Evolutionary conservation across 2,329 filamentous ascomycete species (phyloP).

Genomic region (Cordyceps javanica): DNA sequence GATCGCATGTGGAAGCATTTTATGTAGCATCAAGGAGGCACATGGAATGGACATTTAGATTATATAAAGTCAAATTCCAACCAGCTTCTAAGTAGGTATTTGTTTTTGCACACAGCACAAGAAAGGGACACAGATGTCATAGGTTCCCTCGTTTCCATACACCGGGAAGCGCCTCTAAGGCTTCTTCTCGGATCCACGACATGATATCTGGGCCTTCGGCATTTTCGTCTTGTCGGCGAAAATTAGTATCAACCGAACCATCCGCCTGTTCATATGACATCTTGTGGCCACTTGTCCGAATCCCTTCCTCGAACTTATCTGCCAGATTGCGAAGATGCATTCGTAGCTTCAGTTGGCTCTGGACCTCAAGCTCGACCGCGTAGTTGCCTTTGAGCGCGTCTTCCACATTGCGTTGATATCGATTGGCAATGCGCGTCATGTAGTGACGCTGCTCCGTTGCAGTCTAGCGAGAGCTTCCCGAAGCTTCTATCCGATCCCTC

Average conservation of each 20-base stretch:
- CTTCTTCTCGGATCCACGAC: background rate
- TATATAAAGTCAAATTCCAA: too few species aligned
- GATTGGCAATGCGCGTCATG: background rate
- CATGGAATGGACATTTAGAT: too few species aligned
- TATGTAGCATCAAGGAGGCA: too few species aligned
- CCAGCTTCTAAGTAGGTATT: too few species aligned
- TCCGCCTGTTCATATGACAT: background rate
- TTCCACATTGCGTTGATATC: conserved; percentile 1
- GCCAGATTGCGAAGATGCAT: conserved; percentile 3
- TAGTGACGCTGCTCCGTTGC: conserved; percentile 2
- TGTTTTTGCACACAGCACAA: too few species aligned
- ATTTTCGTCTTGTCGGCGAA: background rate
- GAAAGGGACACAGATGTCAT: too few species aligned
- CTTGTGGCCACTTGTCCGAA: background rate
- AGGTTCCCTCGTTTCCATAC: too few species aligned
- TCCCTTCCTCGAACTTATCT: background rate
- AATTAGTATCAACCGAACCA: background rate
- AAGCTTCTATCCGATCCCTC: background rate
- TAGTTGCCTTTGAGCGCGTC: conserved; percentile 3
- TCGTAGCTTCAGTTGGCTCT: background rate
- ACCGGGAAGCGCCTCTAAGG: too few species aligned
- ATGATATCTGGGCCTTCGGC: background rate
- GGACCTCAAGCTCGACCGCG: background rate
- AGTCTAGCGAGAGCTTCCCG: background rate
- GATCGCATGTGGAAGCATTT: background rate